Base-by-base conservation (phyloP, 805 yeast genomes). In the Schwanniomyces occidentalis region DNA sequence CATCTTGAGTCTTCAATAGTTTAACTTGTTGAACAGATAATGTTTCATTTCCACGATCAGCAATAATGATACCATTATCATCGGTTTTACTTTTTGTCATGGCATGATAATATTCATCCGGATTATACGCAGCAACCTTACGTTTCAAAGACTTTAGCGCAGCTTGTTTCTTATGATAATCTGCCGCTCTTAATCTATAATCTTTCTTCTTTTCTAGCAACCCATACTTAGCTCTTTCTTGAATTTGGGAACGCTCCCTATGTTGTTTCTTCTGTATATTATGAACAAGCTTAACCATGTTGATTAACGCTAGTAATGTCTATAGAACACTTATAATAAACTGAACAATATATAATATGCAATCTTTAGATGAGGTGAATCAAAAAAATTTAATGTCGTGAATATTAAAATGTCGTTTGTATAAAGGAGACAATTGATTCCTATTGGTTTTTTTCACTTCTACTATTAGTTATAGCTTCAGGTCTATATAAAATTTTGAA, bases 261-360 rank as follows among this genome's bases (percentile, higher is more conserved):
- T 93, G 99, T 69, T 93, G 98, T 55, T 88, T 93, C 70, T 95
- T 93, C 61, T 91, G 97, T 8, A 91, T 82, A 54, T 88, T 85
- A 58, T 90, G 97, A 8, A 85, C 91, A 21, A 85, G 65, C 45
- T 82, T 84, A 22, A 84, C 84, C 95, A 86, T 86, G 16, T 8
- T 37, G 18, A 17, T 6, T n/a, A n/a, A n/a, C n/a, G n/a, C n/a
- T n/a, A n/a, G n/a, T n/a, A n/a, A n/a, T n/a, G n/a, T n/a, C 29
- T 16, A 6, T 13, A 12, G 10, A 14, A 16, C n/a, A 27, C 7
- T 27, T 8, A 15, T 27, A 6, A 5, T 27, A 6, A 27, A 17
- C 16, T 17, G 18, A 8, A 16, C n/a, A 28, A 18, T n/a, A 18
- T 18, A 14, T 6, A 28, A 18, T 14, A 8, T 17, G 32, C 12